Evolutionary conservation across 495 filamentous ascomycete species (phyloP).

Genomic region (Daldinia caldariorum): DNA sequence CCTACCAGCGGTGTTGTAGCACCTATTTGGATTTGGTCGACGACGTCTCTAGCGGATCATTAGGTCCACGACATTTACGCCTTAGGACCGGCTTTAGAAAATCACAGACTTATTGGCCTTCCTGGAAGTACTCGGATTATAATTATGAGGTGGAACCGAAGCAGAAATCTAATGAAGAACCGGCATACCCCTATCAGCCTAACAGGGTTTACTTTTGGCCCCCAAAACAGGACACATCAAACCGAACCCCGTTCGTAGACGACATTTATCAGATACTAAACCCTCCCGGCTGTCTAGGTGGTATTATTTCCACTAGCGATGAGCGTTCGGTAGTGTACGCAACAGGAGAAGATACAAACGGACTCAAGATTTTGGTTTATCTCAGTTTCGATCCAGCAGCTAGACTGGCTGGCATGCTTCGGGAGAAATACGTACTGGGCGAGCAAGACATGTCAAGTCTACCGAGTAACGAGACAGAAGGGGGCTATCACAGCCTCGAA

Average conservation of each 20-base stretch:
- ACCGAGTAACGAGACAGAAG: background rate
- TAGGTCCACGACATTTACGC: constrained; percentile 57
- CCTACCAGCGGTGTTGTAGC: constrained; percentile 66
- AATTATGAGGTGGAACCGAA: constrained; percentile 48
- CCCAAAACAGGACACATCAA: constrained; percentile 54
- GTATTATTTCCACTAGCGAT: constrained; percentile 64
- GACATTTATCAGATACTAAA: constrained; percentile 67
- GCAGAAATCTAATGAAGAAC: background rate
- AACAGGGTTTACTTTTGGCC: constrained; percentile 69
- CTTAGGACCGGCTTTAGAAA: constrained; percentile 60
- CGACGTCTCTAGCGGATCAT: constrained; percentile 53
- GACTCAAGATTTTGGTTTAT: constrained; percentile 64
- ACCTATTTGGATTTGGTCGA: constrained; percentile 75
- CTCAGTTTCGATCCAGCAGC: constrained; percentile 70
- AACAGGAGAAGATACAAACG: constrained; percentile 51
- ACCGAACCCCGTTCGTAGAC: constrained; percentile 45
- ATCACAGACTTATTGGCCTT: constrained; percentile 23
- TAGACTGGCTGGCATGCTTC: constrained; percentile 52
- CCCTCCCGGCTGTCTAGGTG: constrained; percentile 59
- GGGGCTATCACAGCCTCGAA: background rate
- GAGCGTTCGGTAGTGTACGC: constrained; percentile 71
- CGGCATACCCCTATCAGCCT: constrained; percentile 54
- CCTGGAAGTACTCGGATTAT: constrained; percentile 44
- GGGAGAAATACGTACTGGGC: constrained; percentile 45
- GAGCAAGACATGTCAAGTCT: constrained; percentile 18